Base-by-base conservation (phyloP, 441 rosid species). In the Rhodomyrtus psidioides region DNA sequence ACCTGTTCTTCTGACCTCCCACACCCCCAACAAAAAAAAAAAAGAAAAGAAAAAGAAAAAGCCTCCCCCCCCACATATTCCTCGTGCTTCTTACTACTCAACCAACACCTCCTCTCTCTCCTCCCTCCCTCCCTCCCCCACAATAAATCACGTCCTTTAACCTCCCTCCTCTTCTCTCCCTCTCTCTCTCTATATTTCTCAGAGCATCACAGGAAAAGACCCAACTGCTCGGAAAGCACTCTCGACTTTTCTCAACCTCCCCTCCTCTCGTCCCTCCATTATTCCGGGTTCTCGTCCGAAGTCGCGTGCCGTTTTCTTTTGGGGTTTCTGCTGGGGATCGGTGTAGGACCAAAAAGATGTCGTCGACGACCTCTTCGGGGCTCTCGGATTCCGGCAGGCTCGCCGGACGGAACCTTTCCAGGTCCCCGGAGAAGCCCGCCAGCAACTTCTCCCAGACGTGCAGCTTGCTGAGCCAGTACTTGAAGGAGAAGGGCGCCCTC, bases 41-140 rank as follows among this genome's bases (percentile, higher is more conserved):
- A 30, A 17, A 19, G 1, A 62, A 56, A 8, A 56, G 17, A 5
- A 70, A 34, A 65, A 70, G 6, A 6, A 21, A 21, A 9, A 10
- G 83, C 76, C 75, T 23, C 46, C 42, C 5, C 42, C 5, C 81
- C 88, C 93, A 85, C 88, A 58, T 90, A 90, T 88, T 88, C 93
- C 94, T 90, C 94, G 93, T 91, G 95, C 90, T 85, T 79, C 86
- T 39, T 70, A 70, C 79, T 70, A 21, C 51, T 70, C 84, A 84
- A 58, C 87, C 55, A 81, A 75, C 53, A 6, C 70, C 49, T 27
- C 1, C 26, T 55, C 26, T 14, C 53, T 82, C n/a, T 12, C 12
- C 57, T 26, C 24, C 62, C 75, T 46, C 44, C 65, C 2, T 7
- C 7, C 46, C 9, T 7, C 12, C 4, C 10, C 59, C 17, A 51